Conservation (phyloP, 2,329 filamentous ascomycete genomes). For the Neopestalotiopsis sp. region DNA sequence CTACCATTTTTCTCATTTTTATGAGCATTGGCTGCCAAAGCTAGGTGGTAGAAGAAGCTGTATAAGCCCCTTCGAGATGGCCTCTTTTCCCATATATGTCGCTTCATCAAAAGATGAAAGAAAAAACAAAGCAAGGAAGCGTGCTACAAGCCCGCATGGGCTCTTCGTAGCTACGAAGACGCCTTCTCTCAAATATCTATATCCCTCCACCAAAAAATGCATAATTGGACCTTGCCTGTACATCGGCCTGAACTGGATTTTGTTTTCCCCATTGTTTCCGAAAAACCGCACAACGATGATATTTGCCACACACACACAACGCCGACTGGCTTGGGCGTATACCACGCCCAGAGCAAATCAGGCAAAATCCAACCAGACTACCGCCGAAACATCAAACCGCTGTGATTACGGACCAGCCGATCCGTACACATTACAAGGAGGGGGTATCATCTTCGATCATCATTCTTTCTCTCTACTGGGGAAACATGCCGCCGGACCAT, state of each 20-base stretch:
- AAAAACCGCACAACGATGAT: neutral
- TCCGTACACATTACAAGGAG: slow-evolving; percentile 2
- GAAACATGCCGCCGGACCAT: slow-evolving; percentile 36
- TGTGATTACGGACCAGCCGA: slow-evolving; percentile 5
- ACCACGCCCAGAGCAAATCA: neutral
- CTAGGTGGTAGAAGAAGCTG: neutral
- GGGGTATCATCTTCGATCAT: slow-evolving; percentile 7
- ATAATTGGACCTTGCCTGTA: neutral
- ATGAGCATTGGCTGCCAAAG: neutral
- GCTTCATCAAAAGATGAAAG: neutral
- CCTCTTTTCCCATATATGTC: neutral
- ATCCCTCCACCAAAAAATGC: neutral
- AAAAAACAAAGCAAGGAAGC: neutral
- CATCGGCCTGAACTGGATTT: neutral
- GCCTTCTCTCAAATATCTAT: neutral
- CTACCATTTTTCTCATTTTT: neutral
- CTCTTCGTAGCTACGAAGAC: neutral
- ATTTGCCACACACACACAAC: neutral
- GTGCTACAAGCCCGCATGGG: neutral
- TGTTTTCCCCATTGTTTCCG: neutral
- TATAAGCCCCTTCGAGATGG: neutral
- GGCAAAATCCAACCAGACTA: slow-evolving; percentile 8
- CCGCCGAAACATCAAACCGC: neutral
- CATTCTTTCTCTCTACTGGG: slow-evolving; percentile 28
- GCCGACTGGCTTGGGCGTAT: neutral